Evolutionary conservation across 2,329 filamentous ascomycete genomes (phyloP).

Genomic region (Beauveria brongniartii): DNA sequence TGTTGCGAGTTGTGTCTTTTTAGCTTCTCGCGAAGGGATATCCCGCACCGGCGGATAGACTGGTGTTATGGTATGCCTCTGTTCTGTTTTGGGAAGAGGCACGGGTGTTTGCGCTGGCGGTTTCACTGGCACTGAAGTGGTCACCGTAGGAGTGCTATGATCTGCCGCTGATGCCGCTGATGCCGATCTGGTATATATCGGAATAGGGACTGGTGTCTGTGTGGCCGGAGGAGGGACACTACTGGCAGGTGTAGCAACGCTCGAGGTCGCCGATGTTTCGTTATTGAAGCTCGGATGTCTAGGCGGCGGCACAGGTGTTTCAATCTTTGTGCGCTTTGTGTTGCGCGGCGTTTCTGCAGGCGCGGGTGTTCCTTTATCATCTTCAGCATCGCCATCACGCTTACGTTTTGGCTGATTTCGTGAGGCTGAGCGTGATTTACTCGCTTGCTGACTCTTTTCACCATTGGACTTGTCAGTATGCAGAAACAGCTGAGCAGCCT

Average conservation of each 20-base stretch:
- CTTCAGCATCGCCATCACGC: slow-evolving; percentile 29
- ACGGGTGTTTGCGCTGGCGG: slow-evolving; percentile 29
- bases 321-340: slow-evolving; percentile 46
- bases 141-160: slow-evolving; percentile 16
- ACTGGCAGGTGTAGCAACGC: slow-evolving; percentile 5
- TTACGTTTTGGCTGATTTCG: slow-evolving; percentile 36
- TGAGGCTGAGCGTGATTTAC: slow-evolving; percentile 24
- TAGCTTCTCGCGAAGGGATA: slow-evolving; percentile 21
- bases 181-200: slow-evolving; percentile 19
- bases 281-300: slow-evolving; percentile 25
- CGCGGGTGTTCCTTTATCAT: slow-evolving; percentile 22
- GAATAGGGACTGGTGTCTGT: slow-evolving; percentile 36
- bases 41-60: slow-evolving; percentile 24
- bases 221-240: slow-evolving; percentile 18
- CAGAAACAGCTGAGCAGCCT: slow-evolving; percentile 38
- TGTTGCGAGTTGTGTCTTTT: slow-evolving; percentile 14
- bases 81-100: slow-evolving; percentile 27
- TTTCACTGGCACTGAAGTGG: slow-evolving; percentile 24
- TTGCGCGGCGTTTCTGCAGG: slow-evolving; percentile 28
- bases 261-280: slow-evolving; percentile 20
- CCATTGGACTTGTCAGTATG: slow-evolving; percentile 19
- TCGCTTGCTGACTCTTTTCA: slow-evolving; percentile 13
- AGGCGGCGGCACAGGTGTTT: slow-evolving; percentile 46
- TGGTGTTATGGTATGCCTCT: slow-evolving; percentile 21
- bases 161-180: slow-evolving; percentile 26